These are phyloP conservation scores for Microthlaspi erraticum DNA, from an alignment of 345 rosid genomes.

Conservation along the genomic window DNA sequence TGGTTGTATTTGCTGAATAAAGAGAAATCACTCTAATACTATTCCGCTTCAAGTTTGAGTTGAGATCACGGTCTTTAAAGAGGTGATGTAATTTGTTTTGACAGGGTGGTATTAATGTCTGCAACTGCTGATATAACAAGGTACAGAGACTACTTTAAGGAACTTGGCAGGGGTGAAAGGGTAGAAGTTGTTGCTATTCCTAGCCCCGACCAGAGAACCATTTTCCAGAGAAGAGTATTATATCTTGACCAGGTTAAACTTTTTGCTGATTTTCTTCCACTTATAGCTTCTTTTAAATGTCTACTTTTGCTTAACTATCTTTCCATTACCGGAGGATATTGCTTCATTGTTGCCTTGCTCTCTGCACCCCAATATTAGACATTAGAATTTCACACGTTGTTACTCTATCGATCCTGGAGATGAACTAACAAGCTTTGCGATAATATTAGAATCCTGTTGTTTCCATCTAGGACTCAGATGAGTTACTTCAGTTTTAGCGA, in stretches of 20 bases:
- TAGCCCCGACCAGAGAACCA: slow-evolving; percentile 57
- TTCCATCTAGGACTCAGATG: slow-evolving; percentile 16
- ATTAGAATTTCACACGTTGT: neutral
- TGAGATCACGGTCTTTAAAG: neutral
- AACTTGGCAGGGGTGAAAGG: slow-evolving; percentile 86
- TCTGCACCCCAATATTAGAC: slow-evolving; percentile 9
- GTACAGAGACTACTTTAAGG: slow-evolving; percentile 85
- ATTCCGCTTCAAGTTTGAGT: neutral
- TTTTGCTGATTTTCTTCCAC: slow-evolving; percentile 14
- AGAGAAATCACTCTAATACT: neutral
- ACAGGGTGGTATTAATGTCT: slow-evolving; percentile 96
- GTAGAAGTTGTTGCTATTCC: slow-evolving; percentile 95
- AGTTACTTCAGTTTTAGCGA: slow-evolving; percentile 9
- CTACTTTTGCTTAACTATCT: slow-evolving; percentile 8
- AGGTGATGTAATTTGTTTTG: slow-evolving; percentile 21
- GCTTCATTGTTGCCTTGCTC: neutral
- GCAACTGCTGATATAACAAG: slow-evolving; percentile 91
- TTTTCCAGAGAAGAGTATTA: slow-evolving; percentile 69
- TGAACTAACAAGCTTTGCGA: slow-evolving; percentile 13
- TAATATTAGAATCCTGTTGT: slow-evolving; percentile 17
- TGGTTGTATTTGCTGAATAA: slow-evolving; percentile 6
- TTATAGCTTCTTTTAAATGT: slow-evolving; percentile 12
- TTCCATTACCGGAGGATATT: slow-evolving; percentile 6
- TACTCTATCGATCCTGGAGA: slow-evolving; percentile 11
- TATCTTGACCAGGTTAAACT: slow-evolving; percentile 78